These are phyloP conservation scores for Aspergillus heteromorphus DNA, from an alignment of 495 filamentous ascomycete genomes.

Conservation along the genomic window DNA sequence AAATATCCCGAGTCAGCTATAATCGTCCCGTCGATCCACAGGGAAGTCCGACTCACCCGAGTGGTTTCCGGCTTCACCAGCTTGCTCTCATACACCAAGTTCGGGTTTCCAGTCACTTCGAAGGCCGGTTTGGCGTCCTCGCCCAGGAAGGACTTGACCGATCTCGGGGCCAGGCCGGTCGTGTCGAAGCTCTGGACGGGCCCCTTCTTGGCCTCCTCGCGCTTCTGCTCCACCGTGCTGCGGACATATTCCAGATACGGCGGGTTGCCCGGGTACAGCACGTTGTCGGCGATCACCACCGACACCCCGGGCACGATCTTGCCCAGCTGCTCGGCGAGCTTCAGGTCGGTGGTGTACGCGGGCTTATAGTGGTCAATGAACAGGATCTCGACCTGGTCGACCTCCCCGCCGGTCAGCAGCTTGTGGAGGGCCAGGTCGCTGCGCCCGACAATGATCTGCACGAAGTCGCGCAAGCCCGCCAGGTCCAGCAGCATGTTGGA, in stretches of 20 bases:
- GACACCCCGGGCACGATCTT: constrained; percentile 53
- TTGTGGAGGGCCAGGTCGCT: constrained; percentile 55
- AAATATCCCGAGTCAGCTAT: constrained; percentile 10
- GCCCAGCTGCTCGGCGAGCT: constrained; percentile 63
- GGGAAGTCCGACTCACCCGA: constrained; percentile 18
- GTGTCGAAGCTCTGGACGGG: constrained; percentile 23
- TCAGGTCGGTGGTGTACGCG: constrained; percentile 63
- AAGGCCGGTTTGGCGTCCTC: constrained; percentile 37
- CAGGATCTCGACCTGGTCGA: constrained; percentile 59
- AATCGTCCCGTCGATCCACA: no score
- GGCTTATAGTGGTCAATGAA: constrained; percentile 77
- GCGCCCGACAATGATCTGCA: constrained; percentile 61
- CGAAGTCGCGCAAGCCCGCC: constrained; percentile 60
- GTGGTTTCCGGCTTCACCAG: constrained; percentile 54
- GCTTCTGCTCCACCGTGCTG: constrained; percentile 32
- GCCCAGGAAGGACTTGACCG: constrained; percentile 27
- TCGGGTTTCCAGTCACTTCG: constrained; percentile 58
- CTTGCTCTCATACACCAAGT: constrained; percentile 62
- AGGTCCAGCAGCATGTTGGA: constrained; percentile 58
- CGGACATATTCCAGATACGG: constrained; percentile 53
- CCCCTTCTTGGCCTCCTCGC: constrained; percentile 28
- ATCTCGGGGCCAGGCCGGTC: constrained; percentile 24
- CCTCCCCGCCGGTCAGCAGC: constrained; percentile 43
- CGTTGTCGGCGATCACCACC: constrained; percentile 68
- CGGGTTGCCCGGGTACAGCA: constrained; percentile 70